Evolutionary conservation across 176 grass and related monocot genomes (phyloP).

Genomic region (Rhynchospora tenuis): DNA sequence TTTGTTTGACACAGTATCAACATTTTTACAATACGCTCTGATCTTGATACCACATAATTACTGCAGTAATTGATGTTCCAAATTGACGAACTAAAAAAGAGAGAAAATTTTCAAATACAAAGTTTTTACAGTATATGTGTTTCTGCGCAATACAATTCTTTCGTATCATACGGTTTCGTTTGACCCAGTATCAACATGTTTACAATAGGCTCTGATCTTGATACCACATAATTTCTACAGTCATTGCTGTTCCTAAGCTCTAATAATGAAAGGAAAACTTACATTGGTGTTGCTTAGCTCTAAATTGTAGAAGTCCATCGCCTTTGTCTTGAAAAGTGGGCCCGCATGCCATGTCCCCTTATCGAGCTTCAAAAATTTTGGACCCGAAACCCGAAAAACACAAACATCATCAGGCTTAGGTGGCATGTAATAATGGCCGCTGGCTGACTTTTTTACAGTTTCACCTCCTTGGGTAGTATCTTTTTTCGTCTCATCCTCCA

Average conservation of each 20-base stretch:
- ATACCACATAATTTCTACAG: not conserved
- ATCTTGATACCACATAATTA: too few species aligned
- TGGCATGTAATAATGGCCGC: constrained; percentile 56
- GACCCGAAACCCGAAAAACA: constrained; percentile 67
- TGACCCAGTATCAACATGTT: not conserved
- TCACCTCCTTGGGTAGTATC: constrained; percentile 34
- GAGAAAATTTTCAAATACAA: not conserved
- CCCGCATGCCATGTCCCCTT: constrained; percentile 92
- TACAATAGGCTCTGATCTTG: not conserved
- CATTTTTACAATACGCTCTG: too few species aligned
- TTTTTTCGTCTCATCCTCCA: constrained; percentile 32
- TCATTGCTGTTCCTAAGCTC: not conserved
- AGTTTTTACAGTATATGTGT: not conserved
- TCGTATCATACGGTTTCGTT: not conserved
- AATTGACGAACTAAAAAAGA: not conserved
- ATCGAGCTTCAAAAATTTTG: constrained; percentile 87
- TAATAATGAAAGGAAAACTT: constrained; percentile 29
- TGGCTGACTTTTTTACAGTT: constrained; percentile 26
- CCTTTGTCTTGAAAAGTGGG: constrained; percentile 62
- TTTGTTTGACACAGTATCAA: too few species aligned
- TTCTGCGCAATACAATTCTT: not conserved
- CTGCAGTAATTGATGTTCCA: too few species aligned
- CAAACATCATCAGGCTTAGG: constrained; percentile 67
- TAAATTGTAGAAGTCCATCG: constrained; percentile 90
- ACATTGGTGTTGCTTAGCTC: constrained; percentile 98